Evolutionary conservation across 139 green algal species (phyloP), one percentile per base, ranked within the genome.

Genomic region (Zygnema circumcarinatum): DNA sequence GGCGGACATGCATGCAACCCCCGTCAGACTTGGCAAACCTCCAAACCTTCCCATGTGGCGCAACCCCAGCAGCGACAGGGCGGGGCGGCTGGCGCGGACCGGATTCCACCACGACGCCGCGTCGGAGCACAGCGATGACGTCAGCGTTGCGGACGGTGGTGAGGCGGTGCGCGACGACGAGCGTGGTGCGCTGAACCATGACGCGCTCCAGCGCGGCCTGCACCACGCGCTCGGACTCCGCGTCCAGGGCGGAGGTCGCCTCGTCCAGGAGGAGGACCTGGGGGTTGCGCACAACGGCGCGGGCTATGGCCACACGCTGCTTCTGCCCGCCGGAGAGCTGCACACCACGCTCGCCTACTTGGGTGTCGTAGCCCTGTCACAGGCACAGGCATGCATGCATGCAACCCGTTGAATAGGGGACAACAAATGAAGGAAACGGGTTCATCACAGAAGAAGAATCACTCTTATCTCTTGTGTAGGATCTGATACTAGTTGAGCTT

Each of bases 271-370:
- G 95, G 84, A 99, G 92, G 47, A 98, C 85, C 2, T 91, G 56
- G 42, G 96, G 95, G 39, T 93, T 84, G 33, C 94, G 91, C 25
- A 98, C 90, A 7, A 99, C 92, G 7, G 96, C 96, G 0, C 96
- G 84, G 0, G 96, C 96, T 33, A 99, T 98, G 39, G 96, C 96
- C 33, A 99, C 95, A 21, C 96, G 93, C 92, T 98, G 96, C 91
- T 96, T 96, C 91, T 97, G 95, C 0, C 95, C 96, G 1, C 96
- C 96, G 11, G 73, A 93, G 39, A 98, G 87, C 83, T 93, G 89
- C 41, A 41, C 52, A 21, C 89, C 89, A 11, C 89, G 83, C 53
- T 92, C 89, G 3, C 89, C 89, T 31, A 90, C 88, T 74, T 93
- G 53, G 29, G 85, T 90, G 29, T 89, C 38, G 32, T 80, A 89